Base-by-base conservation (phyloP, 2,329 filamentous ascomycete species). In the Diaporthe sp. region DNA sequence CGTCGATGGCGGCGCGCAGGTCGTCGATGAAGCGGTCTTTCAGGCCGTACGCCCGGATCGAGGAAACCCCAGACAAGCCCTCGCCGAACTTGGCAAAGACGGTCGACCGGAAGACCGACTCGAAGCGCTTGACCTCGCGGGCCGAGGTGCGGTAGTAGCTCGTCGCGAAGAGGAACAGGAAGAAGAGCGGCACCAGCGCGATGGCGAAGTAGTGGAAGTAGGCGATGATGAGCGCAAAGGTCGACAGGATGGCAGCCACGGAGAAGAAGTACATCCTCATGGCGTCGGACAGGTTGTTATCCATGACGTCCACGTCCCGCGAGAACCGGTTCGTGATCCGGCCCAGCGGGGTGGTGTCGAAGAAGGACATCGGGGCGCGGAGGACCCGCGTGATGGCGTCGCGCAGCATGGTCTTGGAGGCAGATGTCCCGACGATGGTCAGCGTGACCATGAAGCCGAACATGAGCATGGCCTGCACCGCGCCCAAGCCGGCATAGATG, bases 301-400 rank as follows among this genome's bases (percentile, higher is more conserved):
- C 97, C 95, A 98, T 97, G 74, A 97, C 95, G 81, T 98, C 95
- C 55, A 98, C 94, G 81, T 99, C 97, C 79, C 96, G 94, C 44
- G 95, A 97, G 85, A 98, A 98, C 22, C 97, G 94, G 83, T 98
- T 98, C 31, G 95, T 98, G 82, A 98, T 98, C 51, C 96, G 93
- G 28, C 97, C 97, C 1, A 98, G 89, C 0, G 97, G 97, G 0
- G 97, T 98, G 0, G 97, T 98, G 80, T 99, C 97, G 85, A 98
- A 98, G 86, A 98, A 98, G 6, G 94, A 94, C 95, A 93, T 92
- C n/a, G 91, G 91, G 3, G 91, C 91, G 37, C 91, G 88, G n/a
- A 93, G 85, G 0, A 97, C 95, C 22, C 94, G 90, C 12, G 89
- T 91, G 80, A 98, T 94, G 9, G 97, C 96, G 49, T 91, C 88